These are phyloP conservation scores for Kockiozyma suomiensis DNA, from an alignment of 805 yeast genomes.

Conservation along the genomic window DNA sequence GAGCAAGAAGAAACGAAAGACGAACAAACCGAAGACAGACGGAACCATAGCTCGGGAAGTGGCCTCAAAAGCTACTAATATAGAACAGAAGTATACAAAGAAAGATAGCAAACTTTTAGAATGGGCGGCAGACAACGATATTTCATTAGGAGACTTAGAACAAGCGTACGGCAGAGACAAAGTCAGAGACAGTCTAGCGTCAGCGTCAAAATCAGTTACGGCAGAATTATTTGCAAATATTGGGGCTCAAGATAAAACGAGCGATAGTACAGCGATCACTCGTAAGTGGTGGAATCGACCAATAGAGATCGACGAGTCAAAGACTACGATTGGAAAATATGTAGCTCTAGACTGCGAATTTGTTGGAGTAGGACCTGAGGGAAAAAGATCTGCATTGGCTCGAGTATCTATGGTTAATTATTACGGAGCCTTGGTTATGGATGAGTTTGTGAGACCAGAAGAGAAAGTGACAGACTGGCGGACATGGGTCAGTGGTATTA, in stretches of 20 bases:
- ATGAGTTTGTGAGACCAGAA: constrained; percentile 72
- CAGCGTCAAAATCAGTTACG: constrained; percentile 16
- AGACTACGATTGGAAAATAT: constrained; percentile 62
- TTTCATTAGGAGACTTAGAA: constrained; percentile 36
- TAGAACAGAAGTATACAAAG: not conserved
- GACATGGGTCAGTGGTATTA: constrained; percentile 88
- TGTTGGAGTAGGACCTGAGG: constrained; percentile 84
- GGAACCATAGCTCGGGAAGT: constrained; percentile 9
- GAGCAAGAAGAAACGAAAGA: not conserved
- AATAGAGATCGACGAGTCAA: constrained; percentile 25
- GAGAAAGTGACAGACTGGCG: constrained; percentile 86
- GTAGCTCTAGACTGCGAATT: constrained; percentile 91
- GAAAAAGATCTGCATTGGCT: constrained; percentile 68
- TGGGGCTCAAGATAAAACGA: constrained; percentile 4
- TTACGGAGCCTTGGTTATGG: constrained; percentile 71
- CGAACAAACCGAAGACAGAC: not conserved
- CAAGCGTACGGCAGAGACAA: constrained; percentile 34
- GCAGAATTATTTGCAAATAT: constrained; percentile 24
- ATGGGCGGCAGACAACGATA: constrained; percentile 41
- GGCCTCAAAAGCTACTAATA: not conserved
- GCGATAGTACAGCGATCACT: not conserved
- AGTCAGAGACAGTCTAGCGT: not conserved
- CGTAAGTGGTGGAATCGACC: constrained; percentile 22
- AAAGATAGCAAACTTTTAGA: constrained; percentile 15
- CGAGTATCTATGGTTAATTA: constrained; percentile 86